Evolutionary conservation across 768 basidiomycete genomes (phyloP).

Genomic region (Amanita rubescens): DNA sequence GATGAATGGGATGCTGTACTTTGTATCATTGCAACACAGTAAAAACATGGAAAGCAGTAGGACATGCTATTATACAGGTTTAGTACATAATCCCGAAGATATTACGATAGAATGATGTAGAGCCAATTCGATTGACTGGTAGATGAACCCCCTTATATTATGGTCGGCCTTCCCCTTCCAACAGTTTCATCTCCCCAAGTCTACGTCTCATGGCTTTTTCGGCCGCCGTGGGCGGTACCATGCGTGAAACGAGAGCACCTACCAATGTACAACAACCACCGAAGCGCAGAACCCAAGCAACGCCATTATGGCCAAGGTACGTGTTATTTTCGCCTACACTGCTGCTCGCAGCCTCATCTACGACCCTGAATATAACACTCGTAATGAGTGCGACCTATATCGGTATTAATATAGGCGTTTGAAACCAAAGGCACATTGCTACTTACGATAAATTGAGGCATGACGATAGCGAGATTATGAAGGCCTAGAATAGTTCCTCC

Average conservation of each 20-base stretch:
- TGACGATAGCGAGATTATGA: slow-evolving; percentile 91
- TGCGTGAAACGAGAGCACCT: slow-evolving; percentile 72
- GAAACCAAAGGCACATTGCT: not conserved
- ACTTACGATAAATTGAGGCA: slow-evolving; percentile 89
- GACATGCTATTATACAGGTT: not conserved
- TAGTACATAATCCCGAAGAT: slow-evolving; percentile 3
- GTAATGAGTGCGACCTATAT: slow-evolving; percentile 79
- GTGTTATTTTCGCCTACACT: slow-evolving; percentile 41
- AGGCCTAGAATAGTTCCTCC: slow-evolving; percentile 93
- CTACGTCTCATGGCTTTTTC: slow-evolving; percentile 86
- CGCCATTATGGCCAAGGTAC: slow-evolving; percentile 80
- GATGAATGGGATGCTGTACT: slow-evolving; percentile 54
- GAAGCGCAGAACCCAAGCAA: slow-evolving; percentile 90
- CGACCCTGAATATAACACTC: slow-evolving; percentile 77
- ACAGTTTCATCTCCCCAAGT: slow-evolving; percentile 70
- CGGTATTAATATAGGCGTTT: slow-evolving; percentile 10
- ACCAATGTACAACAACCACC: slow-evolving; percentile 84
- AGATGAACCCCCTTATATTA: slow-evolving; percentile 2
- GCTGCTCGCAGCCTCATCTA: slow-evolving; percentile 49
- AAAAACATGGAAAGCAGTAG: not conserved
- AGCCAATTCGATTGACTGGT: slow-evolving; percentile 5
- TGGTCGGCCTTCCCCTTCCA: slow-evolving; percentile 46
- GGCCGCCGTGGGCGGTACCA: slow-evolving; percentile 83
- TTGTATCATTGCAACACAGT: slow-evolving; percentile 30
- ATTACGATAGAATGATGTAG: slow-evolving; percentile 6